Evolutionary conservation across 1,139 yeast species (phyloP), one percentile per base, ranked within the genome.

Genomic region (Casaregolazyma lundiana): DNA sequence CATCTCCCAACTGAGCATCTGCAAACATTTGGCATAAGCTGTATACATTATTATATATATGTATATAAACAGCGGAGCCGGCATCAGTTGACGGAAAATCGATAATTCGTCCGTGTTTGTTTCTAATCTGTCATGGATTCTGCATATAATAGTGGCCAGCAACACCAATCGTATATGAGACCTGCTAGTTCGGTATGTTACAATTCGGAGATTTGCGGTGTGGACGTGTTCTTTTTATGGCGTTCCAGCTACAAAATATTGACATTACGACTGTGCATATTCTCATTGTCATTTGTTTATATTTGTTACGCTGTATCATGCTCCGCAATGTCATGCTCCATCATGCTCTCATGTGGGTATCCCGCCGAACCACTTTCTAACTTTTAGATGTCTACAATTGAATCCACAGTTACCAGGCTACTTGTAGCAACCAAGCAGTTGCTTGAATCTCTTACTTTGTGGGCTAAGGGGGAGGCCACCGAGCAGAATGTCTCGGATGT

Each of bases 401-500:
- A 88, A 59, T 79, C 89, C 4, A 81, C 92, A 51, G 95, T 87
- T 2, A 86, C 95, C 0, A 72, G 88, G 51, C 72, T 90, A 19
- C 72, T 94, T 44, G 92, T 90, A 26, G 86, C 96, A 1, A 90
- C 97, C 0, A 90, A 90, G 58, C 92, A 87, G 52, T 71, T 94
- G 13, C 71, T 92, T 13, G 96, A 87, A 58, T 78, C 89, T 30
- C 70, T 94, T 46, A 88, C 95, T 0, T 89, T 81, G 53, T 94
- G 99, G 99, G 92, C 98, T 1, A 76, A 81, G 50, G 80, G 78
- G 22, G 77, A 77, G 30, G 90, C 88, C 2, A 77, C 83, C 34
- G 97, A 90, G 47, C 80, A 80, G 50, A 88, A 79, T 54, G 97
- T 94, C 2, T 87, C 96, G 2, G 90, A 89, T 62, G 86, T 92